Evolutionary conservation across 2,329 filamentous ascomycete genomes (phyloP), one percentile per base, ranked within the genome.

Genomic region (Ilyonectria sp.): DNA sequence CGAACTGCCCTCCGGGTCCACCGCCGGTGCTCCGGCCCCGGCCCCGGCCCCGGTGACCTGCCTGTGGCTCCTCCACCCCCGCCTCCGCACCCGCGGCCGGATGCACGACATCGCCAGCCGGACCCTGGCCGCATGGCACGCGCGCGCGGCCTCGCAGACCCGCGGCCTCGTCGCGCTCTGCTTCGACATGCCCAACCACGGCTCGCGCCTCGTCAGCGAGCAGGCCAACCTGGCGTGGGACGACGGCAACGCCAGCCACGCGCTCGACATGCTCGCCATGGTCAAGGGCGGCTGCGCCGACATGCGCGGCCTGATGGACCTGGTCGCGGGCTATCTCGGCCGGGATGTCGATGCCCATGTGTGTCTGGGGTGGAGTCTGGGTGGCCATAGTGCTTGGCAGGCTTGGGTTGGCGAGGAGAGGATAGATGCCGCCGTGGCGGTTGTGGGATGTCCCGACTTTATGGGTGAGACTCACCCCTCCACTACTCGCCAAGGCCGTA

Each of bases 141-240:
- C 80, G 77, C 70, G 79, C 77, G 55, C 65, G 6, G 73, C 75
- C 63, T 72, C 79, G 15, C 77, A 70, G 58, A 73, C 74, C 60
- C 76, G 80, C 82, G 93, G 92, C 0, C 81, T 98, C 46, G 91
- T 98, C 56, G 94, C 93, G 2, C 88, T 95, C 13, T 89, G 92
- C 2, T 97, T 97, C 80, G 96, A 98, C 82, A 94, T 97, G 84
- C 89, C 95, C 52, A 98, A 98, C 80, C 96, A 98, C 81, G 96
- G 96, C 29, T 87, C 88, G 3, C 85, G 96, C 61, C 81, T 90
- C 66, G 88, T 95, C 2, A 86, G 91, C 74, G 82, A 87, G 8
- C 73, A 86, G 19, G 90, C 92, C 29, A 98, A 98, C 79, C 85
- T 91, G 73, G 86, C 92, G 4, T 98, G 95, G 95, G 87, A 89